phyloP scores from a whole-genome alignment of 306 rosid species.

The Cicer pinnatifidum region DNA sequence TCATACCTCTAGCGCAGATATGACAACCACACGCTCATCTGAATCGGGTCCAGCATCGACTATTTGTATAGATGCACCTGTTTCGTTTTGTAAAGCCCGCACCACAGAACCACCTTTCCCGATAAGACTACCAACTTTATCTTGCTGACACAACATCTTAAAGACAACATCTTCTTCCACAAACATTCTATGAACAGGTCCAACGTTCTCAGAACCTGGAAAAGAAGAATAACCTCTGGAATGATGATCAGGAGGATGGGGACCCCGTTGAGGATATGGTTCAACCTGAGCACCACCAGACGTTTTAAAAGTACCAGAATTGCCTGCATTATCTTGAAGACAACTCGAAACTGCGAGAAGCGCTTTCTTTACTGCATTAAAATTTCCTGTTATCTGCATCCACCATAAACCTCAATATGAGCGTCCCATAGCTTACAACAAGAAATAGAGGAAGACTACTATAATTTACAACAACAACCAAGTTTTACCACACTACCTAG shows the following conservation, averaged over 20 bases:
- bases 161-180: slow-evolving; percentile 84
- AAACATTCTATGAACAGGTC: slow-evolving; percentile 60
- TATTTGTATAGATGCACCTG: slow-evolving; percentile 85
- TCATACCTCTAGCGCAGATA: slow-evolving; percentile 83
- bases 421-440: background rate
- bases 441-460: background rate
- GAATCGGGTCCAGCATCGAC: slow-evolving; percentile 73
- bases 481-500: background rate
- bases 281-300: slow-evolving; percentile 61
- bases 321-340: slow-evolving; percentile 59
- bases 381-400: slow-evolving; percentile 71
- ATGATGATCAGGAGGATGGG: slow-evolving; percentile 58
- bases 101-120: slow-evolving; percentile 90
- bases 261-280: slow-evolving; percentile 56
- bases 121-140: slow-evolving; percentile 87
- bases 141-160: slow-evolving; percentile 77
- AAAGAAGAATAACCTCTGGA: slow-evolving; percentile 63
- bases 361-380: slow-evolving; percentile 74
- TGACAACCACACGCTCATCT: slow-evolving; percentile 77
- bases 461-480: background rate
- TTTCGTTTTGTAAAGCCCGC: slow-evolving; percentile 76
- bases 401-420: slow-evolving; percentile 36
- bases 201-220: slow-evolving; percentile 62
- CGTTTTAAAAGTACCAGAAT: slow-evolving; percentile 56
- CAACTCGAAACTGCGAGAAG: slow-evolving; percentile 70